Evolutionary conservation across 495 filamentous ascomycete genomes (phyloP).

Genomic region (Hyaloscypha variabilis): DNA sequence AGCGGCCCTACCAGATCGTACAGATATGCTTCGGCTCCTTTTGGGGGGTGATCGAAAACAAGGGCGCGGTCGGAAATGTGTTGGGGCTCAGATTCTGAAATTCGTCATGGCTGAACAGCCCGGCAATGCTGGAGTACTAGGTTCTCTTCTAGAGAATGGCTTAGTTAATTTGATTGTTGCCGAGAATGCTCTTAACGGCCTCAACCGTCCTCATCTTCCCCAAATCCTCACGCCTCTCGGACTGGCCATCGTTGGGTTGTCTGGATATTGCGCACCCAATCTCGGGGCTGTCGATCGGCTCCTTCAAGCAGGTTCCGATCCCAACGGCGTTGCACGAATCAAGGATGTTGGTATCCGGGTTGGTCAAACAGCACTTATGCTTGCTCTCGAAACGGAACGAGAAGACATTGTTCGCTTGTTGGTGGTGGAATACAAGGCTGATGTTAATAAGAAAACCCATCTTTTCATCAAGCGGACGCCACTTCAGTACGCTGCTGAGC

Average conservation of each 20-base stretch:
- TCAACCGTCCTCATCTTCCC: neutral
- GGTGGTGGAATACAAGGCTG: conserved; percentile 16
- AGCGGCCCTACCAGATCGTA: conserved; percentile 10
- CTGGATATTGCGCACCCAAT: neutral
- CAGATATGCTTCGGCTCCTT: conserved; percentile 12
- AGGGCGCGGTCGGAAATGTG: conserved; percentile 4
- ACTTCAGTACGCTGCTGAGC: conserved; percentile 18
- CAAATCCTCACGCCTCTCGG: conserved; percentile 7
- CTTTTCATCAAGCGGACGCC: conserved; percentile 13
- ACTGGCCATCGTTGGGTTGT: conserved; percentile 3
- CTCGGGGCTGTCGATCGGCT: neutral
- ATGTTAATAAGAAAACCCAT: conserved; percentile 18
- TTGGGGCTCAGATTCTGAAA: conserved; percentile 11
- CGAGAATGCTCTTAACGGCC: neutral
- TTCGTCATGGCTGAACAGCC: conserved; percentile 1
- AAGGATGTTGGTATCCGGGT: neutral
- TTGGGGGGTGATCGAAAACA: conserved; percentile 1
- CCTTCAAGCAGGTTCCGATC: conserved; percentile 14
- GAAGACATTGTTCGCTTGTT: conserved; percentile 10
- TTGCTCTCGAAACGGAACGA: conserved; percentile 17
- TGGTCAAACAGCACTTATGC: conserved; percentile 26
- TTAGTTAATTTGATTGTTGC: conserved; percentile 11
- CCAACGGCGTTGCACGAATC: conserved; percentile 13
- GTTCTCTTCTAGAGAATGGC: conserved; percentile 4
- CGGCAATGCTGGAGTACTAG: conserved; percentile 2